A percentile compares a stretch with the other conserved stretches of the same genome.
phyloP scores from a whole-genome alignment of 2,329 filamentous ascomycete species.

The Pyrenophora teres region DNA sequence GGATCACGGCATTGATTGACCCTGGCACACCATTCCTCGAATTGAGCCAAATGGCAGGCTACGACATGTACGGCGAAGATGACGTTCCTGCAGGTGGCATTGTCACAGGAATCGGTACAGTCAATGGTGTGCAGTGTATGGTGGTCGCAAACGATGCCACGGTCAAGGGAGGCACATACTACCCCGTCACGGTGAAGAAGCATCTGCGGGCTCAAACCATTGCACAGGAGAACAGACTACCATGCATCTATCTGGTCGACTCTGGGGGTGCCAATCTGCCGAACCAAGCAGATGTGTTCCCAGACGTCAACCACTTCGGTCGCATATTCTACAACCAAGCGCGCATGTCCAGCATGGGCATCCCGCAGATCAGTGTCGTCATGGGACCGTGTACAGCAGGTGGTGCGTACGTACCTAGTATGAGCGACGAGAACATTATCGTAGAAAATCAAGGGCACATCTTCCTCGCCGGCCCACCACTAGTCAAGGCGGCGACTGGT shows the following conservation, averaged over 20 bases:
- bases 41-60: conserved; percentile 86
- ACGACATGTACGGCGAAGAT: conserved; percentile 83
- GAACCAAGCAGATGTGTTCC: conserved; percentile 94
- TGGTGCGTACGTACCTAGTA: conserved; percentile 92
- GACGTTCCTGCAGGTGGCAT: conserved; percentile 90
- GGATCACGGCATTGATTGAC: conserved; percentile 84
- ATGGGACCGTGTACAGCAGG: conserved; percentile 98
- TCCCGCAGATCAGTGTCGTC: conserved; percentile 91
- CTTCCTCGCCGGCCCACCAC: conserved; percentile 89
- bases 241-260: conserved; percentile 94
- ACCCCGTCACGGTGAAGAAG: conserved; percentile 96
- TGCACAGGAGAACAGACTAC: conserved; percentile 80
- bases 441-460: conserved; percentile 96
- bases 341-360: conserved; percentile 83
- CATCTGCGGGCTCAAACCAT: conserved; percentile 90
- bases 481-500: conserved; percentile 95
- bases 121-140: conserved; percentile 89
- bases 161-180: conserved; percentile 97
- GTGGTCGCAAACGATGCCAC: conserved; percentile 96
- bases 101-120: conserved; percentile 86
- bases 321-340: conserved; percentile 99
- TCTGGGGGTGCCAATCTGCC: conserved; percentile 94
- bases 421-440: conserved; percentile 98
- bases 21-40: conserved; percentile 90
- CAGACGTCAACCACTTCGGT: conserved; percentile 91